phyloP scores from a whole-genome alignment of 2,329 filamentous ascomycete genomes.

The Myriosclerotinia duriaeana region DNA sequence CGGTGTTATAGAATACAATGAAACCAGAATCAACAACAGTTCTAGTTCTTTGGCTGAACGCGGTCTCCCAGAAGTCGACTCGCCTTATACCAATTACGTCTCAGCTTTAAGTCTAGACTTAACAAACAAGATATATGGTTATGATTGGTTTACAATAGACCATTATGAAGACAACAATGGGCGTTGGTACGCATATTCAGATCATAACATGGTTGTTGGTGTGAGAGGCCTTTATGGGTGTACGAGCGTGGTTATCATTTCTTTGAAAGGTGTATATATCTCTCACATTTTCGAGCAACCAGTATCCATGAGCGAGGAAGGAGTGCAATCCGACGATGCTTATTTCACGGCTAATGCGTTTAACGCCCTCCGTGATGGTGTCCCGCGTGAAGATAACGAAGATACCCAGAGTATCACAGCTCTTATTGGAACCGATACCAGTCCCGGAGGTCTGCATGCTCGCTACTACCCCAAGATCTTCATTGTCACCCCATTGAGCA shows the following conservation, averaged over 20 bases:
- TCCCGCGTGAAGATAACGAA: no score
- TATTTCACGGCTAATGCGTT: not conserved
- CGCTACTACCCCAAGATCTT: not conserved
- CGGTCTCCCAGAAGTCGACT: not conserved
- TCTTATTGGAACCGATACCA: not conserved
- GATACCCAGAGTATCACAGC: not conserved
- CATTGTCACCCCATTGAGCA: not conserved
- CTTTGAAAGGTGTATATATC: not conserved
- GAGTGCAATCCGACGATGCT: not conserved
- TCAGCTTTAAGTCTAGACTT: not conserved
- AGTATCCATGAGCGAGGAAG: not conserved
- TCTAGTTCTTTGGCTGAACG: not conserved
- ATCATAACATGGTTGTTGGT: not conserved
- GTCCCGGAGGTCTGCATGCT: not conserved
- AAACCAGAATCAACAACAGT: not conserved
- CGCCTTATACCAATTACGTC: not conserved
- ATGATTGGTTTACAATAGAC: not conserved
- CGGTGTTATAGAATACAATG: not conserved
- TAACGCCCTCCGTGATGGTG: not conserved
- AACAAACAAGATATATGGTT: no score
- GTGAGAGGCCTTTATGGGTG: constrained; percentile 2
- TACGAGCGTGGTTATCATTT: not conserved
- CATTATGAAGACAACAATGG: not conserved
- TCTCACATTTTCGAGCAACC: not conserved
- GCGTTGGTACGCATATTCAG: not conserved